Evolutionary conservation across 2,329 filamentous ascomycete species (phyloP).

Genomic region (Penicillium concentricum): DNA sequence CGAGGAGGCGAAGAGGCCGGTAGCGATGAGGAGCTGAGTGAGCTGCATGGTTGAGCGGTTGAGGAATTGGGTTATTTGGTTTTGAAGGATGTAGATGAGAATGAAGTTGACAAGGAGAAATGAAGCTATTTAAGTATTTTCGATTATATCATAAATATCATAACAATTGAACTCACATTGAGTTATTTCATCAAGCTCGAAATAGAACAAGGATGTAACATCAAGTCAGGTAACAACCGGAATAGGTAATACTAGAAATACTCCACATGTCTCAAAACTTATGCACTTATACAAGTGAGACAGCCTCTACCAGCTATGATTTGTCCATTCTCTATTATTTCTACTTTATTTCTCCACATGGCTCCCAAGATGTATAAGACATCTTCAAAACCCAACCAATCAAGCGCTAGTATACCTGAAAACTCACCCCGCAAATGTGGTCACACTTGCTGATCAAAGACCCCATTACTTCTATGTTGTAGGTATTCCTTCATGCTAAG

Average conservation of each 20-base stretch:
- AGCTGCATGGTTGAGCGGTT: constrained; percentile 43
- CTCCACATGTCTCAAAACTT: constrained; percentile 6
- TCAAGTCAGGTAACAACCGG: not conserved
- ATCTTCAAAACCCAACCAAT: constrained; percentile 7
- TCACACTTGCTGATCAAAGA: too few relatives aligned
- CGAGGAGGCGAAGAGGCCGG: constrained; percentile 36
- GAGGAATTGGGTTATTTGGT: not conserved
- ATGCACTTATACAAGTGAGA: not conserved
- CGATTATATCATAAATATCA: not conserved
- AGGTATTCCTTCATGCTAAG: not conserved
- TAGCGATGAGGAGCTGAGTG: constrained; percentile 39
- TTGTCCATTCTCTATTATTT: not conserved
- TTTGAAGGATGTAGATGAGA: not conserved
- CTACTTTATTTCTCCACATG: not conserved
- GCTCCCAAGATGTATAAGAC: constrained; percentile 2
- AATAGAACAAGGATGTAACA: constrained; percentile 8
- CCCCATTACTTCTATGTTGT: too few relatives aligned
- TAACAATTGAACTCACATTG: not conserved
- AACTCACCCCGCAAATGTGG: constrained; percentile 4
- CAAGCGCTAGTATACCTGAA: not conserved
- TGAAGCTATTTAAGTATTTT: constrained; percentile 1
- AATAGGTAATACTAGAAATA: not conserved
- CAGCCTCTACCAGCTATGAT: not conserved
- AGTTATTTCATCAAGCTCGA: not conserved
- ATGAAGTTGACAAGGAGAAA: not conserved